phyloP scores from a whole-genome alignment of 805 yeast genomes.

The Scheffersomyces amazonensis region DNA sequence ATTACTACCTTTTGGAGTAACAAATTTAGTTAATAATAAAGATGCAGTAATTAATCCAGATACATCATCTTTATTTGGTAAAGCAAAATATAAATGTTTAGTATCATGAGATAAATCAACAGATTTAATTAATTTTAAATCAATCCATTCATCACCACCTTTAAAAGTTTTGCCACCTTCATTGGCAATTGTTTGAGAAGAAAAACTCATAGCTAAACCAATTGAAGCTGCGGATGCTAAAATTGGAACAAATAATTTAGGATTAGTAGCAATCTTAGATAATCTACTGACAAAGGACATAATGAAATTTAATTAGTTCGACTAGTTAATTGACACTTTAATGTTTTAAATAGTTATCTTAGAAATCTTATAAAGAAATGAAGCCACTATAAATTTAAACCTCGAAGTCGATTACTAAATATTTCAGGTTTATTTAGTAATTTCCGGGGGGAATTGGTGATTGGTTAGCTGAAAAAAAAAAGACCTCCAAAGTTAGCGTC shows the following conservation, averaged over 20 bases:
- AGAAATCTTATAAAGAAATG: no score
- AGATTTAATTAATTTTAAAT: conserved; percentile 53
- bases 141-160: conserved; percentile 70
- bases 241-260: conserved; percentile 26
- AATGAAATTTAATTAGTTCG: no score
- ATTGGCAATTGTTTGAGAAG: conserved; percentile 23
- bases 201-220: conserved; percentile 29
- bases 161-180: conserved; percentile 48
- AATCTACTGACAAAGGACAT: no score
- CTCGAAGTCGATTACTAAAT: no score
- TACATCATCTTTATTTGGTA: conserved; percentile 62
- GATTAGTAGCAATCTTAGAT: conserved; percentile 18
- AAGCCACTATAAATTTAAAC: no score
- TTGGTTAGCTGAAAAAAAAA: no score
- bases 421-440: no score
- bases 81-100: conserved; percentile 66
- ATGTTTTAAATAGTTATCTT: no score
- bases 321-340: no score
- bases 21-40: conserved; percentile 74
- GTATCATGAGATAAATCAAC: conserved; percentile 59
- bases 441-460: no score
- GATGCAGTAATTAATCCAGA: conserved; percentile 82
- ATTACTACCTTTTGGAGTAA: conserved; percentile 77
- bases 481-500: no score
- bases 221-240: conserved; percentile 30